Conservation (phyloP, 2,329 filamentous ascomycete species). For the Mariannaea sp. region DNA sequence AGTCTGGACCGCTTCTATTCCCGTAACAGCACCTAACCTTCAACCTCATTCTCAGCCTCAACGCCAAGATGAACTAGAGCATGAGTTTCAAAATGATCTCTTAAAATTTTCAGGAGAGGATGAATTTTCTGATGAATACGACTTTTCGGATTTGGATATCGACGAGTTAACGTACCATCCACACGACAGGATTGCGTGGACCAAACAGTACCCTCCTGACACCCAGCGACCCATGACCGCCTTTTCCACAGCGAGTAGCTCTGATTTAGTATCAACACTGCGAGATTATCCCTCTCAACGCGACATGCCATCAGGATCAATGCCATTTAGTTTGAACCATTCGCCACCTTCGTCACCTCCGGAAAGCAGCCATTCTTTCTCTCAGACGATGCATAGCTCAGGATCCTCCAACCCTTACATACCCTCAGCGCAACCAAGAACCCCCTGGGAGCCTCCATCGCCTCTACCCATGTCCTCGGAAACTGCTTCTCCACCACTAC, state of each 20-base stretch:
- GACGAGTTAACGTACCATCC: conserved; percentile 11
- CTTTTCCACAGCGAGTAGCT: conserved; percentile 32
- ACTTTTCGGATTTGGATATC: conserved; percentile 18
- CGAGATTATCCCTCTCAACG: conserved; percentile 12
- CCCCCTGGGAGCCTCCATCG: conserved; percentile 17
- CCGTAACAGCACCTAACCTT: conserved; percentile 6
- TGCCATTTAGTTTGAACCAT: not conserved
- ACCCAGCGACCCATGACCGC: conserved; percentile 24
- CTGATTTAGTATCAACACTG: conserved; percentile 24
- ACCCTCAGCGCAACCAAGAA: conserved; percentile 35
- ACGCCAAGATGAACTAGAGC: conserved; percentile 14
- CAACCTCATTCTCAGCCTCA: not conserved
- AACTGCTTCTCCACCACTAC: conserved; percentile 26
- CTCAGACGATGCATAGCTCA: not conserved
- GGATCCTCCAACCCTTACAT: conserved; percentile 17
- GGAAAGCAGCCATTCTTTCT: not conserved
- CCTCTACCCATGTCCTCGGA: conserved; percentile 24
- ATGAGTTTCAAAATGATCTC: too few relatives aligned
- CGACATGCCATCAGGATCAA: not conserved
- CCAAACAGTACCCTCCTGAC: conserved; percentile 9
- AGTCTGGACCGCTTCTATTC: conserved; percentile 43
- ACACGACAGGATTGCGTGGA: conserved; percentile 6
- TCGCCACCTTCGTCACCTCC: conserved; percentile 1
- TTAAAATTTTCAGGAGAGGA: not conserved
- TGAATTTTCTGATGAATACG: conserved; percentile 7